phyloP scores from a whole-genome alignment of 345 rosid species.

The Salix dunnii region DNA sequence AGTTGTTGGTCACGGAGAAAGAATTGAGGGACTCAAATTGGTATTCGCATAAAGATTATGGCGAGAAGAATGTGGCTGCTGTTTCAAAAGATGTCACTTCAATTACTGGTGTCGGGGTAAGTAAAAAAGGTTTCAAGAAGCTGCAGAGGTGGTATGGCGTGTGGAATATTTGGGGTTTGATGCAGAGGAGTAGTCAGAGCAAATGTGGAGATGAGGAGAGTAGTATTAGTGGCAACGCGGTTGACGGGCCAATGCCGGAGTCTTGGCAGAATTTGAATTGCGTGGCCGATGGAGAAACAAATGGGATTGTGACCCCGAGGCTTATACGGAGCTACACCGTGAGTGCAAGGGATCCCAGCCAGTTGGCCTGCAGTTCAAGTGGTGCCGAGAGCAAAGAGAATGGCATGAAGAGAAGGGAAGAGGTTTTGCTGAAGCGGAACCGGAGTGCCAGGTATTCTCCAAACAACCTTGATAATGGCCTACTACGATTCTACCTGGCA shows the following conservation, averaged over 20 bases:
- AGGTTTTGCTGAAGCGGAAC: constrained; percentile 58
- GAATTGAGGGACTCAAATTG: constrained; percentile 46
- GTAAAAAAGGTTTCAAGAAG: constrained; percentile 22
- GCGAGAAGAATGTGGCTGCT: constrained; percentile 2
- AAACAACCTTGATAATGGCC: constrained; percentile 63
- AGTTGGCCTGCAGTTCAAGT: constrained; percentile 26
- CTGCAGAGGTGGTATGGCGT: constrained; percentile 8
- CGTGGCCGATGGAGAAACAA: constrained; percentile 35
- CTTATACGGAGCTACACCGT: constrained; percentile 58
- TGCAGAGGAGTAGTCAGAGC: constrained; percentile 21
- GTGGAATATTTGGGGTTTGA: constrained; percentile 29
- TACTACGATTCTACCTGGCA: constrained; percentile 73
- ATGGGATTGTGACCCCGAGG: constrained; percentile 48
- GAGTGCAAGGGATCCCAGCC: constrained; percentile 47
- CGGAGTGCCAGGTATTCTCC: constrained; percentile 86
- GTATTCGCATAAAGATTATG: constrained; percentile 23
- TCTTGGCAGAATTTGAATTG: constrained; percentile 46
- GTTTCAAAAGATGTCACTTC: constrained; percentile 12
- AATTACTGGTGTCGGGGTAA: constrained; percentile 13
- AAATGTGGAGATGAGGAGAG: constrained; percentile 32
- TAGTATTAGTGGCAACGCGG: constrained; percentile 32
- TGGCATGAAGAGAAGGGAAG: constrained; percentile 37
- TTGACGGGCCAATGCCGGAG: constrained; percentile 42
- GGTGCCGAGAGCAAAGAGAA: constrained; percentile 29
- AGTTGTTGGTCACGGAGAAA: constrained; percentile 55